Evolutionary conservation across 2,329 filamentous ascomycete genomes (phyloP), one percentile per base, ranked within the genome.

Genomic region (Xylaria sp.): DNA sequence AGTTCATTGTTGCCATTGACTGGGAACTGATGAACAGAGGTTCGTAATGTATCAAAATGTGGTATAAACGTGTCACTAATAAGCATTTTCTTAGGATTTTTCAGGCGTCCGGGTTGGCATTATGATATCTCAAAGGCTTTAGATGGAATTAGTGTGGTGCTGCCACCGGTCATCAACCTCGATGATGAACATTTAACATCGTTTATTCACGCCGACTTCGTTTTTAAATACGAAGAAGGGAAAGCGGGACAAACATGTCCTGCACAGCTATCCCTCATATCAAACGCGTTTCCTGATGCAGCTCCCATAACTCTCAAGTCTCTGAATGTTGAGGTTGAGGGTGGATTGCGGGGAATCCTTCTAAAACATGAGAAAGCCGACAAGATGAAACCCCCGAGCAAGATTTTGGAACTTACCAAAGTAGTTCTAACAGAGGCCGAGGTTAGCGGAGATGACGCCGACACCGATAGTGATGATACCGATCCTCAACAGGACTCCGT

Each of bases 21-120:
- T 90, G 89, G 86, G 89, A 91, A 73, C 79, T 91, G 50, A 80
- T 90, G 75, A 83, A 87, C 65, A 84, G 78, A 50, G 82, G 87
- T 89, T 78, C 76, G 86, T 57, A 6, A n/a, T 27, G 17, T 42
- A 36, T 42, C 29, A 27, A 6, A 56, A 7, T 22, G 44, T 20
- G 17, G n/a, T 5, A 36, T 42, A 45, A 51, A 13, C 20, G 45
- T 22, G 4, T 25, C n/a, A 31, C 27, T 71, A 33, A 54, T 73
- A 78, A 78, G 64, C 76, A 65, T 36, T 45, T 63, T 47, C 51
- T 42, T 5, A 88, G 87, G 79, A 57, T 90, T 89, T 73, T 80
- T 81, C 4, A 82, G 81, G 70, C 83, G 83, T 17, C 79, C 82
- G 11, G 82, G 85, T 31, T 90, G 88, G 88, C 82, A 84, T 65